A percentile compares a stretch with the other conserved stretches of the same genome.
phyloP scores from a whole-genome alignment of 192 early-diverging fungal species.

The Rhizoclosmatium globosum region DNA sequence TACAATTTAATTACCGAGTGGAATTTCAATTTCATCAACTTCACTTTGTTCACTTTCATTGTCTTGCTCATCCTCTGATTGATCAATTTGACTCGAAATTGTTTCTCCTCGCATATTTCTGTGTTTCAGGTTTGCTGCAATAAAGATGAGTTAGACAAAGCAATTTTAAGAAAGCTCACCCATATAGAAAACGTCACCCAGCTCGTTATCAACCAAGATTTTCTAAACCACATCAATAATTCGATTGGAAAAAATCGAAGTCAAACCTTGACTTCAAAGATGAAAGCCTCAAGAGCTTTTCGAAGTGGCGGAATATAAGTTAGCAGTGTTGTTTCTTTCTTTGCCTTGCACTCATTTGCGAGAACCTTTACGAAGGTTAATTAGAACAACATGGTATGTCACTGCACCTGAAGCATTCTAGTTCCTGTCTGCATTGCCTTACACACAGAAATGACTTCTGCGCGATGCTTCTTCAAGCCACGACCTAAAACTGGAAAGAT shows the following conservation, averaged over 20 bases:
- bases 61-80: conserved; percentile 29
- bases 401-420: conserved; percentile 23
- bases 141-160: not conserved
- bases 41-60: conserved; percentile 9
- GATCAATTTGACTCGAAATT: conserved; percentile 33
- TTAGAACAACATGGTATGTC: not conserved
- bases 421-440: conserved; percentile 30
- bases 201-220: conserved; percentile 31
- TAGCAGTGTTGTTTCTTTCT: conserved; percentile 4
- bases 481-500: conserved; percentile 12
- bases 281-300: conserved; percentile 29
- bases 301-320: conserved; percentile 34
- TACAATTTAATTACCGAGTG: no score
- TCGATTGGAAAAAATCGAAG: not conserved
- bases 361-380: not conserved
- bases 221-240: conserved; percentile 9
- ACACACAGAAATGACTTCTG: conserved; percentile 7
- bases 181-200: conserved; percentile 29
- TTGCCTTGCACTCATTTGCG: conserved; percentile 30
- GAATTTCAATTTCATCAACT: not conserved
- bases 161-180: conserved; percentile 7
- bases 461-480: not conserved
- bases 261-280: conserved; percentile 38
- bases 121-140: conserved; percentile 35
- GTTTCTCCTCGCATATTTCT: conserved; percentile 26